A percentile compares a stretch with the other conserved stretches of the same genome.
phyloP scores from a whole-genome alignment of 2,329 filamentous ascomycete species.

The Herpotrichia juniperi region DNA sequence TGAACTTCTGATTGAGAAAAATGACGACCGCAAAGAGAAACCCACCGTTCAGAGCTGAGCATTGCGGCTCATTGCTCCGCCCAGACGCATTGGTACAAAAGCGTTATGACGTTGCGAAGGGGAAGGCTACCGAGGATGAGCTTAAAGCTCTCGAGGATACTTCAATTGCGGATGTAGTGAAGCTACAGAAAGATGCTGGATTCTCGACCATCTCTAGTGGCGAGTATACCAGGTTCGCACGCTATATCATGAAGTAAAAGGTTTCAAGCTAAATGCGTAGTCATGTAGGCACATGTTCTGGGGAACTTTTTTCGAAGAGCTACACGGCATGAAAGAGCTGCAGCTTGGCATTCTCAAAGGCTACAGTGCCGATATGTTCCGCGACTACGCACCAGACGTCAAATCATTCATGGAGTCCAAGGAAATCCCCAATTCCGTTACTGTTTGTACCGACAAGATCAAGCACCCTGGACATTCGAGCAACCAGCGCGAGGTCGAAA shows the following conservation, averaged over 20 bases:
- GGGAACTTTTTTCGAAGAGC: constrained; percentile 61
- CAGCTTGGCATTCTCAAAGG: constrained; percentile 47
- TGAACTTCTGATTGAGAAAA: constrained; percentile 27
- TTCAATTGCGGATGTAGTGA: constrained; percentile 69
- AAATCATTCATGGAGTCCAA: constrained; percentile 67
- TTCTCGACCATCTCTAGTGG: constrained; percentile 71
- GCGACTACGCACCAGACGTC: constrained; percentile 65
- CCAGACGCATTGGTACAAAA: constrained; percentile 66
- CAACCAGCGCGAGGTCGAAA: constrained; percentile 65
- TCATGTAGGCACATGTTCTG: constrained; percentile 58
- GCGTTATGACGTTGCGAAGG: constrained; percentile 57
- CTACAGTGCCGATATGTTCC: constrained; percentile 61
- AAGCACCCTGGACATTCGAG: constrained; percentile 61
- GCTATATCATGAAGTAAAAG: neutral
- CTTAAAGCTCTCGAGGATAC: constrained; percentile 68
- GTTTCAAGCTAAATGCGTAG: neutral
- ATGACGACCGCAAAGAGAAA: constrained; percentile 41
- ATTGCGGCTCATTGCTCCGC: constrained; percentile 73
- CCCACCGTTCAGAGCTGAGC: constrained; percentile 74
- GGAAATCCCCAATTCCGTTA: constrained; percentile 58
- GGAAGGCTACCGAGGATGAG: constrained; percentile 54
- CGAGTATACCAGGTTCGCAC: constrained; percentile 60
- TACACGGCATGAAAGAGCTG: constrained; percentile 62
- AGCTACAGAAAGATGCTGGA: constrained; percentile 67
- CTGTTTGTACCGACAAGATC: constrained; percentile 64